A percentile compares a stretch with the other conserved stretches of the same genome.
Conservation (phyloP, 768 basidiomycete genomes). For the Kwoniella shandongensis region DNA sequence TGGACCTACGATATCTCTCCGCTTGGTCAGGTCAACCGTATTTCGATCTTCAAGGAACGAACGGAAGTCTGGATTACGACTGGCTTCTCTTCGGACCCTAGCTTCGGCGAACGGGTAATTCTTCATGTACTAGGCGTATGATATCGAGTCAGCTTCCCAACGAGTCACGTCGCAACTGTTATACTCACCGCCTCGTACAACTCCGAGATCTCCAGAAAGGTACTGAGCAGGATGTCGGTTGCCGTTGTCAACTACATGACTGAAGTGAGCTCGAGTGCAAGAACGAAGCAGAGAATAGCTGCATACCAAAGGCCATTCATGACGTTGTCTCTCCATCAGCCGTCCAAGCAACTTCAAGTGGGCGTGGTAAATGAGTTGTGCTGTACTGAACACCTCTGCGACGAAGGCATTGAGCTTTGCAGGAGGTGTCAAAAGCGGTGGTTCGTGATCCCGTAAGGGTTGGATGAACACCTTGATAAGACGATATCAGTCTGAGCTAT, state of each 20-base stretch:
- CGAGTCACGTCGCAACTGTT: not conserved
- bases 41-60: conserved; percentile 59
- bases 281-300: not conserved
- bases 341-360: conserved; percentile 32
- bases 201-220: conserved; percentile 30
- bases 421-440: conserved; percentile 36
- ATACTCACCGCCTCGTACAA: conserved; percentile 42
- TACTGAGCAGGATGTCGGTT: conserved; percentile 39
- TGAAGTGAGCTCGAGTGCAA: not conserved
- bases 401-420: conserved; percentile 38
- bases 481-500: no score
- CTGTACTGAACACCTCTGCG: conserved; percentile 43
- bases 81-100: conserved; percentile 72
- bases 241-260: conserved; percentile 32
- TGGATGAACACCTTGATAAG: conserved; percentile 40
- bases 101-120: conserved; percentile 83
- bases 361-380: conserved; percentile 29
- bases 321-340: conserved; percentile 40
- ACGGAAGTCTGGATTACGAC: conserved; percentile 67
- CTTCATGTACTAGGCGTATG: conserved; percentile 43
- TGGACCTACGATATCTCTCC: conserved; percentile 54
- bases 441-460: conserved; percentile 28
- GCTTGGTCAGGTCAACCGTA: conserved; percentile 32
- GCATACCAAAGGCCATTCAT: conserved; percentile 45
- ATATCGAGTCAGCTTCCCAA: not conserved